Base-by-base conservation (phyloP, 2,329 filamentous ascomycete species). In the Drechslerella dactyloides region DNA sequence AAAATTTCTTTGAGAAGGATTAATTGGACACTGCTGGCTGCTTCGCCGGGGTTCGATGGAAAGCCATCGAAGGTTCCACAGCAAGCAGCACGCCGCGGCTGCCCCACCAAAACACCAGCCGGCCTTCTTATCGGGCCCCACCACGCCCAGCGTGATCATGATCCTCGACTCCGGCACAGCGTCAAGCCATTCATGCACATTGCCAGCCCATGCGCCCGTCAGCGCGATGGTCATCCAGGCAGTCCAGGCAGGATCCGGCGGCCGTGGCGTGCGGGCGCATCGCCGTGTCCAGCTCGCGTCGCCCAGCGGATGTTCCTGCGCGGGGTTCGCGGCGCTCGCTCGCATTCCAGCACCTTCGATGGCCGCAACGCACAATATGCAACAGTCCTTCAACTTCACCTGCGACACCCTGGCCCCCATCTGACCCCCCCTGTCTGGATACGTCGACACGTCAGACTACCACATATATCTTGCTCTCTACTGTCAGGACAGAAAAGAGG, bases 1-100 rank as follows among this genome's bases (percentile, higher is more conserved):
- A 35, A 23, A 30, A 33, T 51, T 51, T 51, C 19, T 51, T 21
- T 51, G 46, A 23, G 46, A 13, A 51, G 46, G 27, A 33, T 51
- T 51, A 44, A 44, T 55, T 62, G 6, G 23, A 33, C n/a, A 40
- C 48, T 44, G 33, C 21, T 44, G 44, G 40, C 57, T 62, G 57
- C 58, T 63, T 70, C 66, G 63, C 63, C 60, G 66, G 59, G 66
- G 63, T 70, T 70, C 66, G 46, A 70, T 70, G 66, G 66, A 70
- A 70, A 58, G 40, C 66, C 66, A 70, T 70, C 66, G 66, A 70
- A 70, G 58, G 53, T 70, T 70, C 66, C 52, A 70, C 52, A 15
- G 13, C 52, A 55, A 24, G 40, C 44, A 27, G 33, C 23, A 21
- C 27, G 46, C 55, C 62, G 65, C n/a, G n/a, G n/a, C n/a, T 69